Conservation (phyloP, 176 grass and related monocot genomes). For the Aegilops bicornis region DNA sequence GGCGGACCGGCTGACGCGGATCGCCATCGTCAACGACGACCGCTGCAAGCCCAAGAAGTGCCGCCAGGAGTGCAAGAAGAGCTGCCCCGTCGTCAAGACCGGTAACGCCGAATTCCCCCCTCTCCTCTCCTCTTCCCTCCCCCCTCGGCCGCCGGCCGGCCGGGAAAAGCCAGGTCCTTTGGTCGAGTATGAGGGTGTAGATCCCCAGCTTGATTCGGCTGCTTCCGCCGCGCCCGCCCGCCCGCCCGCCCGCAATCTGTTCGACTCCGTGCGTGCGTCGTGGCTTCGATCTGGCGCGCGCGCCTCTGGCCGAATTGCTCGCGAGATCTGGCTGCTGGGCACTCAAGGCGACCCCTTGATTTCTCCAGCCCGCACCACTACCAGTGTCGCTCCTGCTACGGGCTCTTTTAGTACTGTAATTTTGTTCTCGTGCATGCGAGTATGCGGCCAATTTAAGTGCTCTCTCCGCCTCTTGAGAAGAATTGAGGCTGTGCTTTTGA, state of each 20-base stretch:
- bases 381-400: neutral
- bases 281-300: too few species aligned
- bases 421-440: neutral
- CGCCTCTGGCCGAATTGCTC: neutral
- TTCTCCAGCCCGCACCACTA: neutral
- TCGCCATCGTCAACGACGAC: constrained; percentile 90
- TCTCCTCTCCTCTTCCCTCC: neutral
- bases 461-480: neutral
- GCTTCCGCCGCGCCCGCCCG: too few species aligned
- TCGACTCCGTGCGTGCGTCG: neutral
- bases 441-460: neutral
- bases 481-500: neutral
- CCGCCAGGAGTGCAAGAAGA: constrained; percentile 97
- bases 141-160: too few species aligned
- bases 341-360: neutral
- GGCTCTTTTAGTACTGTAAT: neutral
- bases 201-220: neutral
- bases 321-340: neutral
- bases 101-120: constrained; percentile 24
- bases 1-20: constrained; percentile 86
- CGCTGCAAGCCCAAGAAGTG: constrained; percentile 98
- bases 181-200: neutral
- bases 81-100: constrained; percentile 93
- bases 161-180: neutral
- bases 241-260: too few species aligned